These are phyloP conservation scores for Pyrus hybrid DNA, from an alignment of 331 rosid species.

Conservation along the genomic window DNA sequence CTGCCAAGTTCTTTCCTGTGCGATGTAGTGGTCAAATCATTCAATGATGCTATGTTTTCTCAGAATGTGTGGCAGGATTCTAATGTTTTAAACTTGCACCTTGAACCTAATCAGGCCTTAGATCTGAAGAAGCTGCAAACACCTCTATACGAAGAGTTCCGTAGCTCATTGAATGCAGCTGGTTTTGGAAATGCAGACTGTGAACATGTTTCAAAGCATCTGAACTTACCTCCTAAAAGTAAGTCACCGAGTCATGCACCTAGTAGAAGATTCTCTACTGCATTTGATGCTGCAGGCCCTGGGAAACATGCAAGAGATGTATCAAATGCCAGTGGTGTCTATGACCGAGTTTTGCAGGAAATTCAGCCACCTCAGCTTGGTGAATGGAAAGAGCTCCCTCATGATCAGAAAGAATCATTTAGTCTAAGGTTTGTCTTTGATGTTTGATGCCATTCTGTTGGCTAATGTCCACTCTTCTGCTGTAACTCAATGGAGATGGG, in stretches of 20 bases:
- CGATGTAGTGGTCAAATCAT: background rate
- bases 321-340: slow-evolving; percentile 32
- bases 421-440: slow-evolving; percentile 39
- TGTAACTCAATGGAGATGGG: background rate
- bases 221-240: slow-evolving; percentile 45
- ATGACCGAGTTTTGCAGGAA: slow-evolving; percentile 62
- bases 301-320: slow-evolving; percentile 30
- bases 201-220: slow-evolving; percentile 31
- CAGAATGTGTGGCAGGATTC: background rate
- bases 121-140: slow-evolving; percentile 79
- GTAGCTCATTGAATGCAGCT: slow-evolving; percentile 40
- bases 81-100: slow-evolving; percentile 4
- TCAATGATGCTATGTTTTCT: slow-evolving; percentile 3
- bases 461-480: slow-evolving; percentile 1
- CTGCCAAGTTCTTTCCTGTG: background rate
- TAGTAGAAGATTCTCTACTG: slow-evolving; percentile 48
- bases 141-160: slow-evolving; percentile 74
- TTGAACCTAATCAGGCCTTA: slow-evolving; percentile 45
- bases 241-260: slow-evolving; percentile 43
- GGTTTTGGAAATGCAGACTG: slow-evolving; percentile 26
- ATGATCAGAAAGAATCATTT: slow-evolving; percentile 36
- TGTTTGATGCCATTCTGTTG: slow-evolving; percentile 5
- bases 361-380: slow-evolving; percentile 59
- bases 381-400: slow-evolving; percentile 45
- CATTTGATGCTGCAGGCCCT: slow-evolving; percentile 32